Evolutionary conservation across 176 grass and related monocot species (phyloP).

Genomic region (Musa schizocarpa): DNA sequence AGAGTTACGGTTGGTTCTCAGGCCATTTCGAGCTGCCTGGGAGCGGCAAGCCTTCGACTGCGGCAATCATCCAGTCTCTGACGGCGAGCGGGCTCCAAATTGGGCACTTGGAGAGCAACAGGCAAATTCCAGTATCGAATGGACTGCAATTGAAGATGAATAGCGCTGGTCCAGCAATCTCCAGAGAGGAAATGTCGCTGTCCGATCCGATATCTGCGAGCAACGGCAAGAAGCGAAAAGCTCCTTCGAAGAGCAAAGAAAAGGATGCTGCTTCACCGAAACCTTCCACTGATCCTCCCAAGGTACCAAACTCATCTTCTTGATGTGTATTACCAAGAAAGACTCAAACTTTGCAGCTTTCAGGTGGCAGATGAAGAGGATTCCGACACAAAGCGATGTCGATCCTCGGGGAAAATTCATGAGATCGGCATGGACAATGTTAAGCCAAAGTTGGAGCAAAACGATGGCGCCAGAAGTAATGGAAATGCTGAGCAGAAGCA

Average conservation of each 20-base stretch:
- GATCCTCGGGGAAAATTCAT: neutral
- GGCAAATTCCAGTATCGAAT: slow-evolving; percentile 12
- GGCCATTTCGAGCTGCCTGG: slow-evolving; percentile 31
- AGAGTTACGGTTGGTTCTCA: slow-evolving; percentile 26
- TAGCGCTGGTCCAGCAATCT: slow-evolving; percentile 3
- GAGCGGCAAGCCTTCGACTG: slow-evolving; percentile 9
- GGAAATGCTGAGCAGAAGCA: slow-evolving; percentile 41
- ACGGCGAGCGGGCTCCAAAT: neutral
- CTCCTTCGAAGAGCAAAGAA: slow-evolving; percentile 44
- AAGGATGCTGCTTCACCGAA: slow-evolving; percentile 43
- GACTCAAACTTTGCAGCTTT: neutral
- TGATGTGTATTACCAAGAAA: neutral
- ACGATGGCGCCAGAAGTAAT: slow-evolving; percentile 29
- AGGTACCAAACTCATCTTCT: slow-evolving; percentile 16
- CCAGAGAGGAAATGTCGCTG: slow-evolving; percentile 55
- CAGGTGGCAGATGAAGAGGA: slow-evolving; percentile 26
- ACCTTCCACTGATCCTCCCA: slow-evolving; percentile 1
- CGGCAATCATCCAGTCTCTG: neutral
- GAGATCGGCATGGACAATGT: neutral
- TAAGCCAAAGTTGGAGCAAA: slow-evolving; percentile 55
- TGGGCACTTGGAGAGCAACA: slow-evolving; percentile 13
- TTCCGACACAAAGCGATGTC: neutral
- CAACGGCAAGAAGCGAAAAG: slow-evolving; percentile 83
- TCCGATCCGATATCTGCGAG: slow-evolving; percentile 39
- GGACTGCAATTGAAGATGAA: neutral